Conservation (phyloP, 192 early-diverging fungal species). For the Gonapodya prolifera region DNA sequence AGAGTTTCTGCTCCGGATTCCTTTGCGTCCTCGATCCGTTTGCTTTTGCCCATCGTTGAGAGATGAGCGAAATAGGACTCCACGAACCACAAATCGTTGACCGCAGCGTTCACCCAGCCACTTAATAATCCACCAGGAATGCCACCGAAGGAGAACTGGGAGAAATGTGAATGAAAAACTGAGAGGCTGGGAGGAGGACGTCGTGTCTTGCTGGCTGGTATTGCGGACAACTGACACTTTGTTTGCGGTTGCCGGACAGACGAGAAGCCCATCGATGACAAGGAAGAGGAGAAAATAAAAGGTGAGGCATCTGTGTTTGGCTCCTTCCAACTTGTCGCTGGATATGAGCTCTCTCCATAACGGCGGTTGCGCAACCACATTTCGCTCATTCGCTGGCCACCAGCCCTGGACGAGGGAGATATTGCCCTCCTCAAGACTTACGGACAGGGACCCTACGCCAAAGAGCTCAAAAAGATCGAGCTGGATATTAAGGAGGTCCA, state of each 20-base stretch:
- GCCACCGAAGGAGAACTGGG: slow-evolving; percentile 92
- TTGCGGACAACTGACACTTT: neutral
- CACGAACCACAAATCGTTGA: no score
- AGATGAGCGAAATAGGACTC: no score
- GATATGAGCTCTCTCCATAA: neutral
- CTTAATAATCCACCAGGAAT: slow-evolving; percentile 39
- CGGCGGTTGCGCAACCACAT: neutral
- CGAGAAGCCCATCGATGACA: slow-evolving; percentile 66
- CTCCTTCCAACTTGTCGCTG: neutral
- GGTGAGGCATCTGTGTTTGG: slow-evolving; percentile 12
- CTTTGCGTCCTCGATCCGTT: no score
- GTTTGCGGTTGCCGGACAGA: slow-evolving; percentile 29
- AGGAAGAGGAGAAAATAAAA: slow-evolving; percentile 77
- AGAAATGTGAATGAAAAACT: slow-evolving; percentile 66
- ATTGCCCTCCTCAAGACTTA: slow-evolving; percentile 89
- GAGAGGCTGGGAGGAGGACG: neutral
- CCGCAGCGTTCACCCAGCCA: no score
- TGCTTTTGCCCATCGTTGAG: no score
- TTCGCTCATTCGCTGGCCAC: neutral
- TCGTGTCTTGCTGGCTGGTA: neutral
- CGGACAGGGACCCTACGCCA: slow-evolving; percentile 94
- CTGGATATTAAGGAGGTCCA: slow-evolving; percentile 93
- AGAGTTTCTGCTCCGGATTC: no score
- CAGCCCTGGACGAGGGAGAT: slow-evolving; percentile 80
- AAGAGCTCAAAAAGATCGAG: slow-evolving; percentile 87